Conservation (phyloP, 163 green algal species). For the Trebouxiophyceae sp. region DNA sequence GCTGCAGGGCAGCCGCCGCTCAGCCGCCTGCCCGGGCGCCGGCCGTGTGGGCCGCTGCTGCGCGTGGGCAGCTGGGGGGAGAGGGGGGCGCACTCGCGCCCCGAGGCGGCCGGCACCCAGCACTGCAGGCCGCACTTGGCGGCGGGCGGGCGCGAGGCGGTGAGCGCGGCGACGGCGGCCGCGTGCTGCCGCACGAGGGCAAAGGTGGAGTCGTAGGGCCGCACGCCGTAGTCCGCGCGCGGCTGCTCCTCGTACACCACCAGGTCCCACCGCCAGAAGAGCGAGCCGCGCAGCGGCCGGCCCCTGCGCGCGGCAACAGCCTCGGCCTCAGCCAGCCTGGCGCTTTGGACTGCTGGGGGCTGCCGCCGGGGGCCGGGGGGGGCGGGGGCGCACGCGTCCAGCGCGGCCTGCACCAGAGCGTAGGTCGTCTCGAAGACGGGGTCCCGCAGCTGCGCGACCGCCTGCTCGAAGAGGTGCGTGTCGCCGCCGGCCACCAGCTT, state of each 20-base stretch:
- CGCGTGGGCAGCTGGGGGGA: neutral
- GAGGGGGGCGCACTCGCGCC: conserved; percentile 1
- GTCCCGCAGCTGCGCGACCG: conserved; percentile 15
- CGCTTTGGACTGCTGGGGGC: neutral
- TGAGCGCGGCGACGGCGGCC: neutral
- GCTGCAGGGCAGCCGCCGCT: conserved; percentile 16
- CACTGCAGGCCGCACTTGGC: conserved; percentile 9
- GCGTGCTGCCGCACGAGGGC: conserved; percentile 8
- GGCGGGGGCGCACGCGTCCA: conserved; percentile 7
- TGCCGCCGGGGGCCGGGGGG: neutral
- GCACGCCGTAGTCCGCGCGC: conserved; percentile 20
- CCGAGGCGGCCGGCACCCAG: conserved; percentile 10
- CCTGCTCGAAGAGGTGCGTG: neutral
- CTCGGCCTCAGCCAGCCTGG: neutral
- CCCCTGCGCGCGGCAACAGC: conserved; percentile 6
- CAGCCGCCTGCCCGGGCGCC: too few relatives aligned
- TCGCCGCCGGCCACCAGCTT: conserved; percentile 5
- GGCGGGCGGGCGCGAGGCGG: neutral
- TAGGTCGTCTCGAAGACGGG: conserved; percentile 16
- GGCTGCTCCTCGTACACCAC: conserved; percentile 5
- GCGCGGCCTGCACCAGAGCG: conserved; percentile 2
- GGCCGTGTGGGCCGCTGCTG: too few relatives aligned
- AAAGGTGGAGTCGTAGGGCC: conserved; percentile 17
- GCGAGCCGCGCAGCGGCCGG: conserved; percentile 8
- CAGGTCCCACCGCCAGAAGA: conserved; percentile 25